These are phyloP conservation scores for Amylostereum chailletii DNA, from an alignment of 1,284 basidiomycete genomes.

Conservation along the genomic window DNA sequence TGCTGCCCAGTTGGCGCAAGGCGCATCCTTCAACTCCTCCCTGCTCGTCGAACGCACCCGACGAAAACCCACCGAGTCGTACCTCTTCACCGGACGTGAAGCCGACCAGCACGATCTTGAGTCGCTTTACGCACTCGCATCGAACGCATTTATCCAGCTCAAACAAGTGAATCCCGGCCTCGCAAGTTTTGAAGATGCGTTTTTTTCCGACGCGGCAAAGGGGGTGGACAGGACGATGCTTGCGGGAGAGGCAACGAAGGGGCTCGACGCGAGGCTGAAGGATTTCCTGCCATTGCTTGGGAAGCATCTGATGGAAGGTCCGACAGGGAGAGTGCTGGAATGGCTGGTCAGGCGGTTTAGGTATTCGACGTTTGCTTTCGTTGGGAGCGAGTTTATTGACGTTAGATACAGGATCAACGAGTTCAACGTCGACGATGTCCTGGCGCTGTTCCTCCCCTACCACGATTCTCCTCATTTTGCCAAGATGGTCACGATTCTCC, in stretches of 20 bases:
- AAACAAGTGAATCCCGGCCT: slow-evolving; percentile 55
- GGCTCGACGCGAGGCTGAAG: slow-evolving; percentile 54
- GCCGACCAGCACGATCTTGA: slow-evolving; percentile 82
- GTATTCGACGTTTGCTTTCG: slow-evolving; percentile 31
- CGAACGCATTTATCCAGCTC: slow-evolving; percentile 79
- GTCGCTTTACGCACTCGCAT: slow-evolving; percentile 77
- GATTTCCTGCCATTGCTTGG: slow-evolving; percentile 69
- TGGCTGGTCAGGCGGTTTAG: slow-evolving; percentile 94
- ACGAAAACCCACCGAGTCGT: slow-evolving; percentile 56
- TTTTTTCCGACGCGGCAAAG: slow-evolving; percentile 84
- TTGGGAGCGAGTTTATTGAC: background rate
- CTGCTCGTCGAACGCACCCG: slow-evolving; percentile 66
- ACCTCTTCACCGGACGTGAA: slow-evolving; percentile 81
- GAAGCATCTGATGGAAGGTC: slow-evolving; percentile 74
- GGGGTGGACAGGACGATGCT: slow-evolving; percentile 79
- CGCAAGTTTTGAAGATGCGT: slow-evolving; percentile 57
- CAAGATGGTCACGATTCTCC: slow-evolving; percentile 85
- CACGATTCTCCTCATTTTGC: slow-evolving; percentile 93
- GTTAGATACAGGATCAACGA: slow-evolving; percentile 69
- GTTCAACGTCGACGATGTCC: slow-evolving; percentile 79
- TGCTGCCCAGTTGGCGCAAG: slow-evolving; percentile 75
- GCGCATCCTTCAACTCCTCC: slow-evolving; percentile 73
- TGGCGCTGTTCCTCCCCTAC: slow-evolving; percentile 87
- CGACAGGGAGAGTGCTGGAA: slow-evolving; percentile 85
- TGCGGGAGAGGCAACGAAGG: slow-evolving; percentile 50